Percentiles rank a stretch among this genome's conserved stretches.
These are phyloP conservation scores for Diaporthe eres DNA, from an alignment of 2,329 filamentous ascomycete species.

Conservation along the genomic window DNA sequence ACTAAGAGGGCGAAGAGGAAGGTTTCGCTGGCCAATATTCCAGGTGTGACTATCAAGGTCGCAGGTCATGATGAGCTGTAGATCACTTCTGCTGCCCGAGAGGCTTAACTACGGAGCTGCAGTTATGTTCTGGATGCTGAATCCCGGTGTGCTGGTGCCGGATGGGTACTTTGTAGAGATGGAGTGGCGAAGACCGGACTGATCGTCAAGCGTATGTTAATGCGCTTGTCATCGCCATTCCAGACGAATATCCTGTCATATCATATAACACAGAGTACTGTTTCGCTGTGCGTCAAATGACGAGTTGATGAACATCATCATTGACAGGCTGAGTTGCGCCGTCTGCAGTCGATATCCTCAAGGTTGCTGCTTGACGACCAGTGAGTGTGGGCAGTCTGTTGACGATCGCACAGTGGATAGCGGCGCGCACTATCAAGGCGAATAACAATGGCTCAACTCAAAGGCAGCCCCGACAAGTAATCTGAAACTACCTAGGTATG, in stretches of 20 bases:
- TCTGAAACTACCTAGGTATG: no score
- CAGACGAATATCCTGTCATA: not conserved
- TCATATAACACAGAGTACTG: no score
- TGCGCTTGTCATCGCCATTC: not conserved
- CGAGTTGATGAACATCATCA: not conserved
- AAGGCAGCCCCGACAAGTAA: not conserved
- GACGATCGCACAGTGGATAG: no score
- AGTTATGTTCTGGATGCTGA: no score
- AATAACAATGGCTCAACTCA: no score
- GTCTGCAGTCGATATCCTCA: not conserved
- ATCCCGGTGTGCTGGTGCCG: not conserved
- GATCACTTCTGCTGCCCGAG: not conserved
- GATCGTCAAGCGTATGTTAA: not conserved
- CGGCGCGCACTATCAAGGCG: not conserved
- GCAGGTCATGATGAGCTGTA: slow-evolving; percentile 44
- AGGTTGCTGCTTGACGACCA: not conserved
- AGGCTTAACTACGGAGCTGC: not conserved
- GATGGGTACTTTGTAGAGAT: not conserved
- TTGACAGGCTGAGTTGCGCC: not conserved
- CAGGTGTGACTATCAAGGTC: slow-evolving; percentile 45
- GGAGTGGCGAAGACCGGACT: not conserved
- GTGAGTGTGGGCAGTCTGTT: not conserved
- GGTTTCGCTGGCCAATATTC: slow-evolving; percentile 42
- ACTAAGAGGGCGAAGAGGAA: slow-evolving; percentile 46
- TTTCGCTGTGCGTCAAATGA: slow-evolving; percentile 5